Evolutionary conservation across 164 flowering plant species (phyloP).

Genomic region (Umbellularia californica): DNA sequence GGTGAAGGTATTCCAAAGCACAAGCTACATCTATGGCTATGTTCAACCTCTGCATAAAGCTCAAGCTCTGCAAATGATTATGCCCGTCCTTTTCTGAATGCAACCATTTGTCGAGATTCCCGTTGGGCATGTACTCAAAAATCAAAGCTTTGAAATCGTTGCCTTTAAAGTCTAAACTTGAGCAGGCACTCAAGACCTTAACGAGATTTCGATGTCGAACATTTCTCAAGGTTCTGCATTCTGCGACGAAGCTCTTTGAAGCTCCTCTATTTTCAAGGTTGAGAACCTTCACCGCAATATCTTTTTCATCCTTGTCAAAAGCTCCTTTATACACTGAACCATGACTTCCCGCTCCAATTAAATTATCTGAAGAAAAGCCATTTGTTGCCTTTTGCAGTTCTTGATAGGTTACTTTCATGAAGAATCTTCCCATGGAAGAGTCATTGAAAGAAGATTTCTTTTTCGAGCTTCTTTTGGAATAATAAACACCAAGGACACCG

Average conservation of each 20-base stretch:
- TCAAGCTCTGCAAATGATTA: background rate
- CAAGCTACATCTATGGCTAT: slow-evolving; percentile 30
- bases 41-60: background rate
- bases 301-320: slow-evolving; percentile 1
- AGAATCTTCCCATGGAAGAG: background rate
- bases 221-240: slow-evolving; percentile 28
- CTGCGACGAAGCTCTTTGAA: slow-evolving; percentile 22
- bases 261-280: slow-evolving; percentile 25
- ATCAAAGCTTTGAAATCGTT: slow-evolving; percentile 31
- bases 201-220: slow-evolving; percentile 34
- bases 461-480: background rate
- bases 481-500: background rate
- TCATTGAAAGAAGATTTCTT: background rate
- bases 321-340: slow-evolving; percentile 34
- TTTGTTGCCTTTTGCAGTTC: slow-evolving; percentile 21
- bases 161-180: slow-evolving; percentile 25
- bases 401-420: slow-evolving; percentile 10
- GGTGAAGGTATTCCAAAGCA: slow-evolving; percentile 32
- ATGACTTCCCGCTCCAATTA: slow-evolving; percentile 33
- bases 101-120: slow-evolving; percentile 17
- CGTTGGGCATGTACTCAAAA: slow-evolving; percentile 22
- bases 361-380: slow-evolving; percentile 20
- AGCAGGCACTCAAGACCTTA: slow-evolving; percentile 24
- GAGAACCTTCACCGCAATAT: slow-evolving; percentile 34
- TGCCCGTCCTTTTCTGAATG: slow-evolving; percentile 1